Conservation (phyloP, 2,329 filamentous ascomycete species). For the Clonostachys byssicola region DNA sequence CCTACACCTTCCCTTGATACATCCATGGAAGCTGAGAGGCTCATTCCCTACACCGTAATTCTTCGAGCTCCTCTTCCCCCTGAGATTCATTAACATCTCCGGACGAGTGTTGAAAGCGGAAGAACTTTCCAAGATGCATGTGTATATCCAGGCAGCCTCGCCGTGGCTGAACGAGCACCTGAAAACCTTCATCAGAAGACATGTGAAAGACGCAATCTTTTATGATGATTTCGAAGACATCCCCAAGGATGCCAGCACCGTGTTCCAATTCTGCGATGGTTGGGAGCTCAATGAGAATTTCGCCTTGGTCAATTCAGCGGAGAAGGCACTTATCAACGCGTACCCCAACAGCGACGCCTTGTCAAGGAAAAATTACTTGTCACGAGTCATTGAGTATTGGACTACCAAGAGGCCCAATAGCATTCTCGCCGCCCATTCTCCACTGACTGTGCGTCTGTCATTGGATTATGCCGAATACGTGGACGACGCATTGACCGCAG, state of each 20-base stretch:
- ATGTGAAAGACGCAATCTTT: no score
- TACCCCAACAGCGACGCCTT: slow-evolving; percentile 32
- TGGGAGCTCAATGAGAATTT: slow-evolving; percentile 27
- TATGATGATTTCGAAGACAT: not conserved
- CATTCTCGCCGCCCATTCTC: slow-evolving; percentile 19
- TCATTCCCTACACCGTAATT: no score
- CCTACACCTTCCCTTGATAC: no score
- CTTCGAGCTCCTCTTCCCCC: no score
- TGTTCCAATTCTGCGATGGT: slow-evolving; percentile 25
- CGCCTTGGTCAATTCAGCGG: slow-evolving; percentile 18
- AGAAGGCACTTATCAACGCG: slow-evolving; percentile 24
- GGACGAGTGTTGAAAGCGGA: no score
- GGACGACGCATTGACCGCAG: slow-evolving; percentile 26
- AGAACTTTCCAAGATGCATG: no score
- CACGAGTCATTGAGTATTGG: slow-evolving; percentile 27
- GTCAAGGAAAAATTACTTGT: slow-evolving; percentile 28
- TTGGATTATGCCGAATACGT: slow-evolving; percentile 32
- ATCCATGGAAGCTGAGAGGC: no score
- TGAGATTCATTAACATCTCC: no score
- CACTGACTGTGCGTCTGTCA: slow-evolving; percentile 23
- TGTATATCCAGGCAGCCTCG: no score
- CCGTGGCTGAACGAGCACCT: no score
- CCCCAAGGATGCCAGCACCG: not conserved
- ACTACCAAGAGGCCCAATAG: slow-evolving; percentile 24
- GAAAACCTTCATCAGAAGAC: no score